Percentiles rank a stretch among this genome's conserved stretches.
Evolutionary conservation across 257 asterid genomes (phyloP).

Genomic region (Euphrasia confusa): DNA sequence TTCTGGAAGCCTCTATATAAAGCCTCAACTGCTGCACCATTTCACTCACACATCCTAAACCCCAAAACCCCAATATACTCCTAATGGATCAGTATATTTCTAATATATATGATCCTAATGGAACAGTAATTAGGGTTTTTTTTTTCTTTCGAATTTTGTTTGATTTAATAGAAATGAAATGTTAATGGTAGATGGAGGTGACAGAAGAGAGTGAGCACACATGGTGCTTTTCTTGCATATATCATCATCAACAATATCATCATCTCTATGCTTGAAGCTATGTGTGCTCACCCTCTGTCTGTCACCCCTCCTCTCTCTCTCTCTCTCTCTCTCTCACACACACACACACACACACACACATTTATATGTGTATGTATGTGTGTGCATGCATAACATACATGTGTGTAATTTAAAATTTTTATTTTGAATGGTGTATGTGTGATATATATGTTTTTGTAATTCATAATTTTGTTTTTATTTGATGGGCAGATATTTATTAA

Average conservation of each 20-base stretch:
- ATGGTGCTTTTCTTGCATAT: constrained; percentile 75
- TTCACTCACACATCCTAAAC: too few relatives aligned
- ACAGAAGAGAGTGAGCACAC: constrained; percentile 99
- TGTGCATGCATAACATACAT: constrained; percentile 9
- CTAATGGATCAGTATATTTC: too few relatives aligned
- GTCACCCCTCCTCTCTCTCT: constrained; percentile 53
- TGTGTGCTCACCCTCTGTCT: constrained; percentile 87
- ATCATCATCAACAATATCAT: not conserved
- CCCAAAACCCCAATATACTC: too few relatives aligned
- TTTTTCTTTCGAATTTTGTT: too few relatives aligned
- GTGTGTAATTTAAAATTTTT: not conserved
- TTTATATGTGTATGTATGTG: too few relatives aligned
- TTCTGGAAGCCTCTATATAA: too few relatives aligned
- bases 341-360: too few relatives aligned
- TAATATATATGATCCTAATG: too few relatives aligned
- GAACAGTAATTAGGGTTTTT: too few relatives aligned
- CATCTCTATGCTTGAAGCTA: constrained; percentile 53
- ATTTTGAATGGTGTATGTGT: not conserved
- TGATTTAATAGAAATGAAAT: too few relatives aligned
- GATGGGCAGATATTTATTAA: not conserved
- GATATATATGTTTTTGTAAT: not conserved
- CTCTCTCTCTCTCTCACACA: too few relatives aligned
- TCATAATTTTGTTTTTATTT: not conserved
- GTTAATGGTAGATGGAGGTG: constrained; percentile 35
- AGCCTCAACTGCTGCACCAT: too few relatives aligned